Percentiles rank a stretch among this genome's conserved stretches.
Conservation (phyloP, 148 eudicot species). For the Rhododendron ferrugineum region DNA sequence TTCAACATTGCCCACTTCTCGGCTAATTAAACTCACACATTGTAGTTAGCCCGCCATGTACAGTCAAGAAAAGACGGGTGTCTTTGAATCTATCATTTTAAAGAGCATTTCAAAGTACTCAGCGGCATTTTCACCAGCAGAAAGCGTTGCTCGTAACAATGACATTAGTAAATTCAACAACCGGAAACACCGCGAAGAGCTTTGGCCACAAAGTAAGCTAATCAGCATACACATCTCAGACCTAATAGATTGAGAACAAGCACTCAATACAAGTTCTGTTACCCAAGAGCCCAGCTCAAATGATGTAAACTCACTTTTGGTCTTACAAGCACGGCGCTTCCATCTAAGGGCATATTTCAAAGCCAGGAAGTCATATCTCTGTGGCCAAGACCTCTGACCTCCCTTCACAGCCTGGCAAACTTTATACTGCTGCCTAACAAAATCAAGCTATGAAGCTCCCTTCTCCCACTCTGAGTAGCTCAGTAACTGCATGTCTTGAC, state of each 20-base stretch:
- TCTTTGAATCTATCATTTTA: slow-evolving; percentile 96
- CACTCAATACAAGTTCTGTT: slow-evolving; percentile 90
- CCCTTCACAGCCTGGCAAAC: slow-evolving; percentile 65
- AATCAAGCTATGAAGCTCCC: slow-evolving; percentile 98
- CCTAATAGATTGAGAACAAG: slow-evolving; percentile 96
- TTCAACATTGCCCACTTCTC: slow-evolving; percentile 80
- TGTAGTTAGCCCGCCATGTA: no score
- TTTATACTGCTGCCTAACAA: slow-evolving; percentile 96
- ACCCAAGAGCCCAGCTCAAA: slow-evolving; percentile 99
- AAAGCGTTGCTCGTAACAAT: slow-evolving; percentile 85
- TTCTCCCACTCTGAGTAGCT: slow-evolving; percentile 98
- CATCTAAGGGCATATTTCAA: slow-evolving; percentile 93
- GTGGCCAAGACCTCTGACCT: slow-evolving; percentile 67
- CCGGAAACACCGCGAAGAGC: slow-evolving; percentile 72
- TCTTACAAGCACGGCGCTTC: slow-evolving; percentile 65
- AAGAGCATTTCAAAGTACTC: slow-evolving; percentile 94
- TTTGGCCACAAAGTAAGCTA: slow-evolving; percentile 86
- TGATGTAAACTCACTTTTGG: slow-evolving; percentile 58
- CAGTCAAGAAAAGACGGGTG: slow-evolving; percentile 96
- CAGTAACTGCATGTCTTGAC: slow-evolving; percentile 76
- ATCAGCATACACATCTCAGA: slow-evolving; percentile 97
- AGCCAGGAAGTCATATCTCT: slow-evolving; percentile 69
- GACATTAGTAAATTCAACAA: slow-evolving; percentile 81
- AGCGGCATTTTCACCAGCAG: slow-evolving; percentile 94
- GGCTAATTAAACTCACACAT: slow-evolving; percentile 77